A percentile compares a stretch with the other conserved stretches of the same genome.
Evolutionary conservation across 2,329 filamentous ascomycete genomes (phyloP).

Genomic region (Sporothrix humicola): DNA sequence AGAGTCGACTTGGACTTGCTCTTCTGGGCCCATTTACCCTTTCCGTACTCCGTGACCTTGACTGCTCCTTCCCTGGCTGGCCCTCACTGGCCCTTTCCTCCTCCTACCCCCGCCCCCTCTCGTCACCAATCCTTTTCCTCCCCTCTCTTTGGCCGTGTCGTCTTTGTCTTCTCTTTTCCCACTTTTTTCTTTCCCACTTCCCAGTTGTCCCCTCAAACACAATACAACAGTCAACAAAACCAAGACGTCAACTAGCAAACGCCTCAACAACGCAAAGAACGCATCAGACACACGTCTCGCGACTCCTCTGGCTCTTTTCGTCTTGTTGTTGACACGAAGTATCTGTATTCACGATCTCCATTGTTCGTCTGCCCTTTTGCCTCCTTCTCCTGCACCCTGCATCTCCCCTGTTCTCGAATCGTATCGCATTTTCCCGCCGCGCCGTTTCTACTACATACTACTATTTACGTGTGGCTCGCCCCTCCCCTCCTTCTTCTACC

Average conservation of each 20-base stretch:
- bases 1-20: conserved; percentile 19
- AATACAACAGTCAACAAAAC: background rate
- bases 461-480: conserved; percentile 26
- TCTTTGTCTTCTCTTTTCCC: conserved; percentile 29
- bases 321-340: background rate
- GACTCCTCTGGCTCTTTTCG: conserved; percentile 14
- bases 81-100: background rate
- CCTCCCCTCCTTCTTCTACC: conserved; percentile 10
- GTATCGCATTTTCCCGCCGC: conserved; percentile 31
- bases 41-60: conserved; percentile 6
- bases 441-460: conserved; percentile 14
- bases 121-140: conserved; percentile 34
- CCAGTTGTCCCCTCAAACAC: conserved; percentile 28
- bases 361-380: conserved; percentile 3
- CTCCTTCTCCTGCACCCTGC: background rate
- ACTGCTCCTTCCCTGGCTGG: conserved; percentile 5
- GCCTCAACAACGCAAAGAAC: conserved; percentile 12
- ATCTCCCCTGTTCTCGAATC: conserved; percentile 23
- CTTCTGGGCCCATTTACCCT: conserved; percentile 21
- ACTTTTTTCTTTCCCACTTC: conserved; percentile 29
- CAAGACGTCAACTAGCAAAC: conserved; percentile 24
- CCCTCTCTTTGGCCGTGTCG: conserved; percentile 10
- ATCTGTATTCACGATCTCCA: conserved; percentile 7
- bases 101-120: conserved; percentile 34
- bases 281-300: conserved; percentile 7